Base-by-base conservation (phyloP, 768 basidiomycete genomes). In the Termitomyces sp. region DNA sequence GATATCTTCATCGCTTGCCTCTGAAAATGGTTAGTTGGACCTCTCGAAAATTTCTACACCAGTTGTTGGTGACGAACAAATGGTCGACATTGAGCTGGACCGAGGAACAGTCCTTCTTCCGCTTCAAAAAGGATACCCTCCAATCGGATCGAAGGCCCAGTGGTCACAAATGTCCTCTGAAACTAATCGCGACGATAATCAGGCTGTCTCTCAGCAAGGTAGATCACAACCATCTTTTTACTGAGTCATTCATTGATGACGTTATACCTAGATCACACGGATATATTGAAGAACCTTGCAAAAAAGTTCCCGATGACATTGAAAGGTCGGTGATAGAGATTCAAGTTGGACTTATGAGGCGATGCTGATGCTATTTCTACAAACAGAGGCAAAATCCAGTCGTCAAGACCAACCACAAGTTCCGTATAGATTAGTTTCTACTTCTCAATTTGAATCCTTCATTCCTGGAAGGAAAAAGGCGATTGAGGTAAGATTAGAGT, bases 31-130 rank as follows among this genome's bases (percentile, higher is more conserved):
- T 26, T 62, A 82, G 81, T 61, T 83, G 56, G 79, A 81, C 60
- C 69, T 72, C 31, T 59, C 75, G 16, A 72, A 72, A 56, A 68
- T 63, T 42, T 36, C 62, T 18, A 63, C 68, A 18, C 68, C 75
- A 16, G 68, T 71, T 0, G 53, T 73, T 31, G 80, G 81, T 18
- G 77, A 80, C 61, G 79, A 81, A 57, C 81, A 83, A 63, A 70
- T 81, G 20, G 66, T 80, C n/a, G 81, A 83, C 61, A 65, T 81
- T 28, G 80, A 82, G 56, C 71, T 83, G 20, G 78, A 83, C 59
- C 77, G 75, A 52, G 66, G 69, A 51, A 83, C 80, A 4, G 56
- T 73, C 6, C 63, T 82, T 47, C 69, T 70, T 33, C 73, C 78
- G 4, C 55, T 67, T 6, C 66, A 62, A 34, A 65, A 63, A 24